These are phyloP conservation scores for Microcyclosporella mali DNA, from an alignment of 2,329 filamentous ascomycete genomes.

Conservation along the genomic window DNA sequence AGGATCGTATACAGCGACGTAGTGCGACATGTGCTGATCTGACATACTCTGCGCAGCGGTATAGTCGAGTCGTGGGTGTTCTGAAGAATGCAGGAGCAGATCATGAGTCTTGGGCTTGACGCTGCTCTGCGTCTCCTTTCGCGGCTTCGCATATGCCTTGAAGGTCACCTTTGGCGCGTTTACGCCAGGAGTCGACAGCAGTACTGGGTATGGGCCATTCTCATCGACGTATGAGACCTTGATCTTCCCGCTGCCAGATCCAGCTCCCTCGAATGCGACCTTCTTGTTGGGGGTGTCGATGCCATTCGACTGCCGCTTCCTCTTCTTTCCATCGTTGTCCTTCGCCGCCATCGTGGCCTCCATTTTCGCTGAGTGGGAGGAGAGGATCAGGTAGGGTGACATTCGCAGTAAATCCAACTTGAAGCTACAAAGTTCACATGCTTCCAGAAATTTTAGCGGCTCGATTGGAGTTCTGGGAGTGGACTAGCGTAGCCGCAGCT, in stretches of 20 bases:
- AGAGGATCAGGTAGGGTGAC: background rate
- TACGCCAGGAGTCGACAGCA: slow-evolving; percentile 38
- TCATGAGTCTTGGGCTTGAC: slow-evolving; percentile 40
- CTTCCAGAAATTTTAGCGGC: no score
- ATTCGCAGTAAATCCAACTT: background rate
- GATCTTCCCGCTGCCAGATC: slow-evolving; percentile 14
- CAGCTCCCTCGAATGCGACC: slow-evolving; percentile 19
- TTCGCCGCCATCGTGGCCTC: slow-evolving; percentile 24
- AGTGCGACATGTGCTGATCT: slow-evolving; percentile 52
- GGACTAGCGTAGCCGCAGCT: no score
- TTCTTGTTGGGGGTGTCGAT: slow-evolving; percentile 39
- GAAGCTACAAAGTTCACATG: background rate
- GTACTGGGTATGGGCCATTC: slow-evolving; percentile 21
- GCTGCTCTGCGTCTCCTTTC: slow-evolving; percentile 22
- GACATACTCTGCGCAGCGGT: slow-evolving; percentile 36
- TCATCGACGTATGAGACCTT: slow-evolving; percentile 24
- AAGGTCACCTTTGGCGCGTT: slow-evolving; percentile 37
- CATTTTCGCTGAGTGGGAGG: background rate
- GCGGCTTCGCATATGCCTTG: slow-evolving; percentile 43
- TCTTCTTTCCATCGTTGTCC: slow-evolving; percentile 41
- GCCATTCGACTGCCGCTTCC: slow-evolving; percentile 44
- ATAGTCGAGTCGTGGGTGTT: slow-evolving; percentile 56
- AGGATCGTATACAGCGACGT: slow-evolving; percentile 56
- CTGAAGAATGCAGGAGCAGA: slow-evolving; percentile 55
- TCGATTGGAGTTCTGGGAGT: no score